Percentiles rank a stretch among this genome's conserved stretches.
Evolutionary conservation across 2,329 filamentous ascomycete genomes (phyloP).

Genomic region (Coleophoma crateriformis): DNA sequence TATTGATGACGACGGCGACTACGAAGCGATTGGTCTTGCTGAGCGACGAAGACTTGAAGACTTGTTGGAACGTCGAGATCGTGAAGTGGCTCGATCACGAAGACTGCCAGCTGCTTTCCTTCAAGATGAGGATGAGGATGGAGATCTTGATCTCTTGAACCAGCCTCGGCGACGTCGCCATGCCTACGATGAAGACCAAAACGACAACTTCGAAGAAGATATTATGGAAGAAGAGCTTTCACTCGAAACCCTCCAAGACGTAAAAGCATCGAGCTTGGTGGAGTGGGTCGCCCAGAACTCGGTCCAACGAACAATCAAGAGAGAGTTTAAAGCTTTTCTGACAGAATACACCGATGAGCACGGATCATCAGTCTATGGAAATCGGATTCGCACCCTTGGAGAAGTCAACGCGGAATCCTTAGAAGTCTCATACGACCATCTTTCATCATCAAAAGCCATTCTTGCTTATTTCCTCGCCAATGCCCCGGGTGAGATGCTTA

Average conservation of each 20-base stretch:
- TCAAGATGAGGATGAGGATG: slow-evolving; percentile 78
- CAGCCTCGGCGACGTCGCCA: slow-evolving; percentile 82
- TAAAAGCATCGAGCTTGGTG: slow-evolving; percentile 87
- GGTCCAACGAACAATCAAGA: slow-evolving; percentile 87
- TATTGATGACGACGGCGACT: slow-evolving; percentile 74
- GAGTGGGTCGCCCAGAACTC: slow-evolving; percentile 92
- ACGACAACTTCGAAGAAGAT: slow-evolving; percentile 86
- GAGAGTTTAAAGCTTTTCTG: slow-evolving; percentile 96
- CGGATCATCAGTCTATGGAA: slow-evolving; percentile 89
- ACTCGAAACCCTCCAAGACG: slow-evolving; percentile 83
- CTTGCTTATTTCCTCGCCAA: slow-evolving; percentile 95
- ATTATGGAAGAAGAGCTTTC: slow-evolving; percentile 96
- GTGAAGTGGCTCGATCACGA: slow-evolving; percentile 61
- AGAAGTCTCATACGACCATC: slow-evolving; percentile 91
- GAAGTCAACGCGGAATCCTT: slow-evolving; percentile 95
- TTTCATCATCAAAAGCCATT: slow-evolving; percentile 85
- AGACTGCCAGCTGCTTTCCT: slow-evolving; percentile 69
- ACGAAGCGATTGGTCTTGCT: slow-evolving; percentile 62
- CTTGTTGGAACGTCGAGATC: slow-evolving; percentile 67
- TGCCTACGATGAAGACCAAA: slow-evolving; percentile 89
- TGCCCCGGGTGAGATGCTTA: slow-evolving; percentile 88
- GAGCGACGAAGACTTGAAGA: slow-evolving; percentile 66
- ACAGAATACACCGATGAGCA: slow-evolving; percentile 91
- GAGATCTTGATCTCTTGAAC: slow-evolving; percentile 75
- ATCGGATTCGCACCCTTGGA: slow-evolving; percentile 89